Evolutionary conservation across 2,329 filamentous ascomycete genomes (phyloP), one percentile per base, ranked within the genome.

Genomic region (Dothideomycetes sp.): DNA sequence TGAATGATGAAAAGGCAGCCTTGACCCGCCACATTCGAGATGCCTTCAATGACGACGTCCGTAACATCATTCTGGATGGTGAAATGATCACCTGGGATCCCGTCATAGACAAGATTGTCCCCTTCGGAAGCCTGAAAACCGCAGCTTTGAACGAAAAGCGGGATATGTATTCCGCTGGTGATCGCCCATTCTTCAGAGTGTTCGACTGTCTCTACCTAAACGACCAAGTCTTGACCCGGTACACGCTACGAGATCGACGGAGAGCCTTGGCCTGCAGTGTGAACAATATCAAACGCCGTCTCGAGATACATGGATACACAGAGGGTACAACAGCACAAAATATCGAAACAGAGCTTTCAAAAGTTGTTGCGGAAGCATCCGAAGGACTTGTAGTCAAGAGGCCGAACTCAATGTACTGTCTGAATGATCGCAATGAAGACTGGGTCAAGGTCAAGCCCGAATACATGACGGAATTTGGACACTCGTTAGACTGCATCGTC

Each of bases 21-120:
- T 59, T 96, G 38, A 94, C 89, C 0, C 73, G 85, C 24, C 81
- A 94, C 55, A 66, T 96, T 15, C 76, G 76, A 38, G 69, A 77
- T 31, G 86, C 85, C 0, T 96, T 98, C 56, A 69, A 78, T 2
- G 65, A 77, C 1, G 79, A 80, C 2, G 86, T 96, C 1, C 72
- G 80, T 12, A 95, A 84, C 54, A 72, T 94, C 47, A 94, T 98
- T 36, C 70, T 98, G 0, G 91, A 98, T 52, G 91, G 91, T 8
- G 91, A 98, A 58, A 98, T 98, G 91, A 87, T 98, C 42, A 94
- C 88, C 1, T 98, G 91, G 91, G 86, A 96, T 55, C 84, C 87
- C 45, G 77, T 81, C 33, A 70, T 83, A 36, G 83, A 94, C 62
- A 82, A 82, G 40, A 83, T 91, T 38, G 81, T 94, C 12, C 78